A percentile compares a stretch with the other conserved stretches of the same genome.
phyloP scores from a whole-genome alignment of 441 rosid species.

The Erysimum pusillum region DNA sequence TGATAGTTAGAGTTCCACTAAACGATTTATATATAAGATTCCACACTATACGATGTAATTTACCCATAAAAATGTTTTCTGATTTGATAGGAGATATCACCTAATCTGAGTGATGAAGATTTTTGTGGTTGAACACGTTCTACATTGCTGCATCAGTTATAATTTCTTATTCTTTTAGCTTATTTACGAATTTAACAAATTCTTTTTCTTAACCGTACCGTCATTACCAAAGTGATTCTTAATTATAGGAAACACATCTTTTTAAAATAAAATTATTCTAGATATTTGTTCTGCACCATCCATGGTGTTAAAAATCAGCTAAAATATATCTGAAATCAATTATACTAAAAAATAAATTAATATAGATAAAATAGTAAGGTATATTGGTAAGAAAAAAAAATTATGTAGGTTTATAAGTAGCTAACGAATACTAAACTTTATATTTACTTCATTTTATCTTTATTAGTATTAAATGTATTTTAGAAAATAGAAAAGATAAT shows the following conservation, averaged over 20 bases:
- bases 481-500: no score
- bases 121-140: neutral
- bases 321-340: neutral
- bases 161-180: neutral
- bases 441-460: no score
- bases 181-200: neutral
- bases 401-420: no score
- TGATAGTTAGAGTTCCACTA: constrained; percentile 8
- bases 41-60: neutral
- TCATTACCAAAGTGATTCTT: neutral
- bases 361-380: no score
- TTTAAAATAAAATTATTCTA: neutral
- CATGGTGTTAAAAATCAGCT: neutral
- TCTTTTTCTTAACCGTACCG: neutral
- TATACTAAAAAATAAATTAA: no score
- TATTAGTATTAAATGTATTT: no score
- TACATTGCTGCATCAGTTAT: neutral
- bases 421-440: no score
- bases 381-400: no score
- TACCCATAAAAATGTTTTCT: constrained; percentile 6
- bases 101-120: neutral
- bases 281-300: neutral
- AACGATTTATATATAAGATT: neutral
- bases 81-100: constrained; percentile 2
- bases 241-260: no score